A percentile compares a stretch with the other conserved stretches of the same genome.
Conservation (phyloP, 305 asterid species). For the Ilex paraguariensis region DNA sequence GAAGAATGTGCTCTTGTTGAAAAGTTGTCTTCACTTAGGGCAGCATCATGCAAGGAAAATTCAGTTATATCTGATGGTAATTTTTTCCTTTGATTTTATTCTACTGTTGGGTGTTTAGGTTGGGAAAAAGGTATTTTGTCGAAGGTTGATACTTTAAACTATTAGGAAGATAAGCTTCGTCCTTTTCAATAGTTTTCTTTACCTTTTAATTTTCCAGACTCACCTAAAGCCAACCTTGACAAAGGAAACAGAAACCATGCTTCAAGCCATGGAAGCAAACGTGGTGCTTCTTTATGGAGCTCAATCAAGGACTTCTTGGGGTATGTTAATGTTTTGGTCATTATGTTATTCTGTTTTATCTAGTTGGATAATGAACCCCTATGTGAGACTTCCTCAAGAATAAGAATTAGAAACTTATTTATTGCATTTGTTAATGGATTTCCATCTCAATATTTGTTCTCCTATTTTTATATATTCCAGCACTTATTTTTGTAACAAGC, state of each 20-base stretch:
- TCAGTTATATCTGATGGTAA: constrained; percentile 23
- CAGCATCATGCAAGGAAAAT: constrained; percentile 29
- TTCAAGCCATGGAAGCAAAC: constrained; percentile 26
- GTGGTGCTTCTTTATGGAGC: constrained; percentile 49
- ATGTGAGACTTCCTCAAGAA: too few species aligned
- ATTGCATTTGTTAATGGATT: too few species aligned
- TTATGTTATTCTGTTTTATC: constrained; percentile 7
- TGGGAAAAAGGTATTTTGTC: background rate
- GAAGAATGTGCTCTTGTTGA: constrained; percentile 70
- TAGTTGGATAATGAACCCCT: too few species aligned
- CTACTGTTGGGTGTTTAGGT: background rate
- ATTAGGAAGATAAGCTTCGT: background rate
- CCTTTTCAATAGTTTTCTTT: background rate
- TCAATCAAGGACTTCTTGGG: constrained; percentile 57
- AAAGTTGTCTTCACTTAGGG: constrained; percentile 70
- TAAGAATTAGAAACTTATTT: too few species aligned
- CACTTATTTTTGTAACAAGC: too few species aligned
- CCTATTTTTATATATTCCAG: too few species aligned
- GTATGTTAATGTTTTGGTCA: constrained; percentile 33
- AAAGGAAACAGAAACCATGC: constrained; percentile 24
- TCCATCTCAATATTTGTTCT: too few species aligned
- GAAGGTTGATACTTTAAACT: background rate
- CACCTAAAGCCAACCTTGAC: constrained; percentile 9
- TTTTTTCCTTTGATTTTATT: constrained; percentile 3
- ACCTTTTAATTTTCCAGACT: constrained; percentile 13